Percentiles rank a stretch among this genome's conserved stretches.
These are phyloP conservation scores for Dimargaris cristalligena DNA, from an alignment of 192 early-diverging fungal species.

Conservation along the genomic window DNA sequence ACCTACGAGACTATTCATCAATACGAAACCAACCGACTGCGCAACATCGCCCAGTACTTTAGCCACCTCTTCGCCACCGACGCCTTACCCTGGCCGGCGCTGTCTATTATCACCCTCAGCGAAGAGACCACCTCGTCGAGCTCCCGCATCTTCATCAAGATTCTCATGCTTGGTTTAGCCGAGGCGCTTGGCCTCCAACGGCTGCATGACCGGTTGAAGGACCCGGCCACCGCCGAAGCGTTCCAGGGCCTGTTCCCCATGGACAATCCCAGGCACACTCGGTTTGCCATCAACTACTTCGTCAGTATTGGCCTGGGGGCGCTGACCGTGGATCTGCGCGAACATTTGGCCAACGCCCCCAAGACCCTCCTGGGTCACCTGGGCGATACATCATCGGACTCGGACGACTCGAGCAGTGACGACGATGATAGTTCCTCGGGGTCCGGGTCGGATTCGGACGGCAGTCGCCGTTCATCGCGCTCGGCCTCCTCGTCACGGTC, in stretches of 20 bases:
- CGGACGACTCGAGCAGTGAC: slow-evolving; percentile 7
- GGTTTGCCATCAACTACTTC: slow-evolving; percentile 97
- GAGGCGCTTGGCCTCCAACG: slow-evolving; percentile 67
- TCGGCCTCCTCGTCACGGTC: too few relatives aligned
- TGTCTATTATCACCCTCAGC: slow-evolving; percentile 63
- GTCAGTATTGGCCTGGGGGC: slow-evolving; percentile 85
- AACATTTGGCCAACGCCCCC: slow-evolving; percentile 51
- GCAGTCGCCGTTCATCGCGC: too few relatives aligned
- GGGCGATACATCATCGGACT: slow-evolving; percentile 11
- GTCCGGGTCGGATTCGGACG: too few relatives aligned
- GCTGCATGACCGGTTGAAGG: slow-evolving; percentile 53
- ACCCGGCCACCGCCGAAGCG: slow-evolving; percentile 48
- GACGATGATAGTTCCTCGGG: slow-evolving; percentile 14
- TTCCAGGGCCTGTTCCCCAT: slow-evolving; percentile 82
- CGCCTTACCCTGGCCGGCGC: slow-evolving; percentile 66
- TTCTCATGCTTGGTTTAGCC: slow-evolving; percentile 76
- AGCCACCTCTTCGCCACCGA: slow-evolving; percentile 74
- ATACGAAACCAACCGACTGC: slow-evolving; percentile 79
- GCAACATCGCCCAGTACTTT: slow-evolving; percentile 86
- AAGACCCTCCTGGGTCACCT: slow-evolving; percentile 10
- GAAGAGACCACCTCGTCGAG: slow-evolving; percentile 92
- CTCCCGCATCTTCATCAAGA: slow-evolving; percentile 94
- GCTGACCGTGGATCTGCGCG: slow-evolving; percentile 83
- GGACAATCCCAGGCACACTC: slow-evolving; percentile 68
- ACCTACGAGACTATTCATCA: slow-evolving; percentile 85